Percentiles rank a stretch among this genome's conserved stretches.
Evolutionary conservation across 2,329 filamentous ascomycete species (phyloP).

Genomic region (Pseudohalonectria lignicola): DNA sequence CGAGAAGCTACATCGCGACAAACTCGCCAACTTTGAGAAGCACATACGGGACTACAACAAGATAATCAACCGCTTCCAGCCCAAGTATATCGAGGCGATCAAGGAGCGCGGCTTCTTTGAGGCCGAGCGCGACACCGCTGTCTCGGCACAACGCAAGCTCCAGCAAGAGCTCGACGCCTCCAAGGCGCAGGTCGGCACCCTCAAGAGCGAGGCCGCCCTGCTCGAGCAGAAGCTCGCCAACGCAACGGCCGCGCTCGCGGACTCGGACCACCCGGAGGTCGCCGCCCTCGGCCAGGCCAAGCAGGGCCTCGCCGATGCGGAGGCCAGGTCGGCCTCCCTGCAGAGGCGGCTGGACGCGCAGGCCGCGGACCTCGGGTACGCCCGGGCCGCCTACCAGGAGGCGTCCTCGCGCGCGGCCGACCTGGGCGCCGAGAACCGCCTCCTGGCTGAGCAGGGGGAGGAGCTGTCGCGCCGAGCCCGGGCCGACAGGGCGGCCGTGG

Average conservation of each 20-base stretch:
- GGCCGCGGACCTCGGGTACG: conserved; percentile 43
- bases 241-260: conserved; percentile 19
- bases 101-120: conserved; percentile 38
- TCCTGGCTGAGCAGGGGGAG: conserved; percentile 28
- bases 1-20: conserved; percentile 16
- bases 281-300: conserved; percentile 28
- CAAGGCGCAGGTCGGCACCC: conserved; percentile 21
- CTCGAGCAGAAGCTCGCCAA: conserved; percentile 25
- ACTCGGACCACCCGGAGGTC: conserved; percentile 24
- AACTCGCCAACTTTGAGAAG: conserved; percentile 30
- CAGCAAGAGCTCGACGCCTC: conserved; percentile 25
- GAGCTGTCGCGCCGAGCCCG: conserved; percentile 29
- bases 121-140: conserved; percentile 26
- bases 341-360: conserved; percentile 23
- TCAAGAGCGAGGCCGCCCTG: conserved; percentile 24
- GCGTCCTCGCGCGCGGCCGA: conserved; percentile 36
- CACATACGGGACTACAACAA: too few relatives aligned
- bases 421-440: conserved; percentile 32
- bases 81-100: conserved; percentile 35
- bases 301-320: conserved; percentile 25
- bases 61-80: too few relatives aligned
- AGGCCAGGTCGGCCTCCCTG: conserved; percentile 23
- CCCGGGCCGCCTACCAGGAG: conserved; percentile 47
- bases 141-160: conserved; percentile 15
- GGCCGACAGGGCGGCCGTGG: conserved; percentile 33